Conservation (phyloP, 768 basidiomycete genomes). For the Kwoniella heveanensis region DNA sequence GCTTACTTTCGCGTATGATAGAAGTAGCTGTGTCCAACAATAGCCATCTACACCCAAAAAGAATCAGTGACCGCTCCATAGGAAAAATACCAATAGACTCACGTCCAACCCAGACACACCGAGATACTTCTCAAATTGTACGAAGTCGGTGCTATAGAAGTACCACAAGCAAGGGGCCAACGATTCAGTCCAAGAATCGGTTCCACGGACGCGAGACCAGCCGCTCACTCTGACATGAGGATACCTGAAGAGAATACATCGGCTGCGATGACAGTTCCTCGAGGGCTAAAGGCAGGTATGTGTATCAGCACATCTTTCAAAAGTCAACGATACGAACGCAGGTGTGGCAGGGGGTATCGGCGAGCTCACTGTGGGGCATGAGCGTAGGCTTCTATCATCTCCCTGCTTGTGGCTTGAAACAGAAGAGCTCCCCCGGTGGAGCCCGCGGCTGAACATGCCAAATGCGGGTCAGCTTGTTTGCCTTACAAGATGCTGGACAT, state of each 20-base stretch:
- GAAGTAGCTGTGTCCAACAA: slow-evolving; percentile 84
- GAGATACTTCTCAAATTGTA: slow-evolving; percentile 86
- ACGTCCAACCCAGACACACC: slow-evolving; percentile 90
- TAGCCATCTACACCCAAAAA: slow-evolving; percentile 76
- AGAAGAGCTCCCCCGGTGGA: slow-evolving; percentile 82
- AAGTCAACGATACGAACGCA: too few relatives aligned
- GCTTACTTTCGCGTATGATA: slow-evolving; percentile 93
- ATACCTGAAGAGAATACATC: slow-evolving; percentile 92
- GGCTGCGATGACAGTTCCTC: slow-evolving; percentile 83
- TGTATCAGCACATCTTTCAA: too few relatives aligned
- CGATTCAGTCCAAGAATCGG: too few relatives aligned
- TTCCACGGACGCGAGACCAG: too few relatives aligned
- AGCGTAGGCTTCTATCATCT: slow-evolving; percentile 91
- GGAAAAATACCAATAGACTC: slow-evolving; percentile 48
- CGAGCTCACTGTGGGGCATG: slow-evolving; percentile 73
- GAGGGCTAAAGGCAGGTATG: slow-evolving; percentile 61
- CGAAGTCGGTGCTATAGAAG: slow-evolving; percentile 78
- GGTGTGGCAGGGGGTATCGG: background rate
- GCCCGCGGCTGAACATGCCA: slow-evolving; percentile 70
- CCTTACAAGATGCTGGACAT: too few relatives aligned
- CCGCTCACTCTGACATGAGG: slow-evolving; percentile 75
- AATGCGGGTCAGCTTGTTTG: background rate
- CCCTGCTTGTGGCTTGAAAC: slow-evolving; percentile 92
- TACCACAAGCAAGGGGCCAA: slow-evolving; percentile 4
- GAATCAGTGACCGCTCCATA: slow-evolving; percentile 9